phyloP scores from a whole-genome alignment of 169 alveolate species.

The Plasmodium blacklocki region DNA sequence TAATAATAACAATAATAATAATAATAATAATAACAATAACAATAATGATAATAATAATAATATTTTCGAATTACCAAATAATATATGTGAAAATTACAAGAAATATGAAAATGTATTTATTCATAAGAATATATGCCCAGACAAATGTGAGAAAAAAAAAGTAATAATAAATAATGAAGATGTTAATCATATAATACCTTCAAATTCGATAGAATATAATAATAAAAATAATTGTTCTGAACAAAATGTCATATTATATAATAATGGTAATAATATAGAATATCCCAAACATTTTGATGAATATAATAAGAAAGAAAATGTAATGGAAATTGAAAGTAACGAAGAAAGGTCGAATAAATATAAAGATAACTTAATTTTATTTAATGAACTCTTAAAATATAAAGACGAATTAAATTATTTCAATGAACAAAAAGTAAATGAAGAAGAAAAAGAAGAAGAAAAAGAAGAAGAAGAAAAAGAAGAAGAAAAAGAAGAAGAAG shows the following conservation, averaged over 20 bases:
- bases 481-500: neutral
- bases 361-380: conserved; percentile 37
- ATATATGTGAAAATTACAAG: too few relatives aligned
- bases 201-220: neutral
- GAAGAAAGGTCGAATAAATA: conserved; percentile 13
- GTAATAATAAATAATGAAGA: too few relatives aligned
- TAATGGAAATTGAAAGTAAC: neutral
- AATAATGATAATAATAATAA: neutral
- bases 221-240: neutral
- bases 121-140: too few relatives aligned
- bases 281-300: neutral
- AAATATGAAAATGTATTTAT: too few relatives aligned
- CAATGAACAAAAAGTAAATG: conserved; percentile 1
- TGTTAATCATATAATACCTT: neutral
- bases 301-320: neutral
- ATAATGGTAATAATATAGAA: too few relatives aligned
- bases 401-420: conserved; percentile 31
- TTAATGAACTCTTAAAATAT: conserved; percentile 44
- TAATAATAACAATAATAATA: neutral
- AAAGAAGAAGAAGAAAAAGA: neutral
- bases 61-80: too few relatives aligned
- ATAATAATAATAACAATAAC: neutral
- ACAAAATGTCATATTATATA: too few relatives aligned
- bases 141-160: too few relatives aligned
- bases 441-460: neutral